Percentiles rank a stretch among this genome's conserved stretches.
Conservation (phyloP, 2,329 filamentous ascomycete genomes). For the Colletotrichum neosansevieriae region DNA sequence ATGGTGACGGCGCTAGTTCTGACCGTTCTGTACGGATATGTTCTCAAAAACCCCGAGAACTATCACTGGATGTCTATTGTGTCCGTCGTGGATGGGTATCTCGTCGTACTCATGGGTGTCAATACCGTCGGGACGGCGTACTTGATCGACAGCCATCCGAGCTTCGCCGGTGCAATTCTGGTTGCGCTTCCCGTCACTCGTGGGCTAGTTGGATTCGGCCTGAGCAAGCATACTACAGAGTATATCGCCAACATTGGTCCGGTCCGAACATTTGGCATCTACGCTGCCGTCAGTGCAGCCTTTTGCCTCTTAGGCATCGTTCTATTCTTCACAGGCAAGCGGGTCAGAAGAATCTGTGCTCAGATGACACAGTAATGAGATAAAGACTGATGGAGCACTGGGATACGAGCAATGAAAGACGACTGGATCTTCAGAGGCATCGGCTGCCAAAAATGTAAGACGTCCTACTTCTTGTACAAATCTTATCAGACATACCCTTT, state of each 20-base stretch:
- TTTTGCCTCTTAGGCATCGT: slow-evolving; percentile 28
- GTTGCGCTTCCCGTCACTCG: slow-evolving; percentile 32
- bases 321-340: slow-evolving; percentile 29
- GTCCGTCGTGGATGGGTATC: slow-evolving; percentile 26
- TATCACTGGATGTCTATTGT: slow-evolving; percentile 39
- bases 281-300: slow-evolving; percentile 28
- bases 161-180: slow-evolving; percentile 27
- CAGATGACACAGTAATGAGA: slow-evolving; percentile 13
- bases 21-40: slow-evolving; percentile 34
- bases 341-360: slow-evolving; percentile 13
- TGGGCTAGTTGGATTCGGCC: slow-evolving; percentile 31
- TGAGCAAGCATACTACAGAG: slow-evolving; percentile 35
- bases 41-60: slow-evolving; percentile 21
- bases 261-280: slow-evolving; percentile 34
- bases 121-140: slow-evolving; percentile 33
- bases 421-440: neutral
- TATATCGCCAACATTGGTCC: slow-evolving; percentile 41
- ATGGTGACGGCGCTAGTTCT: slow-evolving; percentile 31
- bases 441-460: neutral
- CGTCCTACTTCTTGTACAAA: neutral
- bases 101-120: slow-evolving; percentile 31
- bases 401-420: neutral
- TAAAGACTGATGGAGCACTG: neutral
- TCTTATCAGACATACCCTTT: too few relatives aligned
- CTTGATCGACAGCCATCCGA: slow-evolving; percentile 34